Evolutionary conservation across 2,329 filamentous ascomycete species (phyloP).

Genomic region (Pezicula rhizophila): DNA sequence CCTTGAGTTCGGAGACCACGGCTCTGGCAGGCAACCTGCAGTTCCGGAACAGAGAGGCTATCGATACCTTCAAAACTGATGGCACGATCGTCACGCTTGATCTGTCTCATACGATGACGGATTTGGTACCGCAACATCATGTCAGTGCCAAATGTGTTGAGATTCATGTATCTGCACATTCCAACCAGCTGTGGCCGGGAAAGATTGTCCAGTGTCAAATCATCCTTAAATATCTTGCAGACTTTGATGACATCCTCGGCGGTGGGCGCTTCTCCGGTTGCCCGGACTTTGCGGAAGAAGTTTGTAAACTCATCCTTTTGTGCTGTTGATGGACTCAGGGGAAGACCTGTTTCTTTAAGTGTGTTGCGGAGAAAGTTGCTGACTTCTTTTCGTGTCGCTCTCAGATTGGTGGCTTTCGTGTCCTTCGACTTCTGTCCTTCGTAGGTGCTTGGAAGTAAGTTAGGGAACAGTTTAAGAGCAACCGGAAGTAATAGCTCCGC

Average conservation of each 20-base stretch:
- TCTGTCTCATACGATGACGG: slow-evolving; percentile 96
- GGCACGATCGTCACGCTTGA: slow-evolving; percentile 94
- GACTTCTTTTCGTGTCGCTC: slow-evolving; percentile 87
- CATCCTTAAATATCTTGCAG: slow-evolving; percentile 98
- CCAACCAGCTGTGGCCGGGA: slow-evolving; percentile 92
- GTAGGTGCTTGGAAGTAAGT: slow-evolving; percentile 94
- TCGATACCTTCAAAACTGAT: slow-evolving; percentile 94
- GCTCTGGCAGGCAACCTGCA: slow-evolving; percentile 86
- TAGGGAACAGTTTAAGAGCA: slow-evolving; percentile 91
- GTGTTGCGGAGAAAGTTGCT: slow-evolving; percentile 85
- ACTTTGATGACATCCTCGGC: slow-evolving; percentile 94
- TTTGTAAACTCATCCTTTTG: slow-evolving; percentile 91
- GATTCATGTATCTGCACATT: slow-evolving; percentile 97
- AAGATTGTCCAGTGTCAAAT: slow-evolving; percentile 93
- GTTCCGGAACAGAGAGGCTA: slow-evolving; percentile 83
- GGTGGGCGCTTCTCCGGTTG: slow-evolving; percentile 85
- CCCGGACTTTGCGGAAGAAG: slow-evolving; percentile 94
- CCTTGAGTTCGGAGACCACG: slow-evolving; percentile 91
- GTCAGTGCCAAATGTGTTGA: slow-evolving; percentile 95
- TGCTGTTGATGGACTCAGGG: slow-evolving; percentile 74
- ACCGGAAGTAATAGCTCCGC: slow-evolving; percentile 88
- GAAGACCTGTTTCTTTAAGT: slow-evolving; percentile 86
- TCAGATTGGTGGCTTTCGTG: slow-evolving; percentile 73
- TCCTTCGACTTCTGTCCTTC: slow-evolving; percentile 89
- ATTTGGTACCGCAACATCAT: slow-evolving; percentile 97